Evolutionary conservation across 352 stramenopile genomes (phyloP), one percentile per base, ranked within the genome.

Genomic region (Phytophthora podocarpi): DNA sequence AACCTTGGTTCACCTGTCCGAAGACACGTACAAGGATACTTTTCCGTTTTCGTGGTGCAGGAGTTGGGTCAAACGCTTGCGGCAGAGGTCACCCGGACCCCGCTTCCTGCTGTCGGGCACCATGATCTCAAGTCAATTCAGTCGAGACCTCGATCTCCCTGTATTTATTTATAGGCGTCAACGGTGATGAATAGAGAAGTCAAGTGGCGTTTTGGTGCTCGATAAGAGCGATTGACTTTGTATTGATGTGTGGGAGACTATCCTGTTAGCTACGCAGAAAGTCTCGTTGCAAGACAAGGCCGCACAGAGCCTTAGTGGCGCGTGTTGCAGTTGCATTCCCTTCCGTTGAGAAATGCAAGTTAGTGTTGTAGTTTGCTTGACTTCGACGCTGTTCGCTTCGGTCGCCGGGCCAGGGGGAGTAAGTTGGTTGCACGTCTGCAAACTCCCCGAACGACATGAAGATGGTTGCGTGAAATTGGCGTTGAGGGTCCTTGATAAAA

Each of bases 321-420:
- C 1, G 28, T 21, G 23, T 31, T 32, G 43, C 13, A 16, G 36
- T 31, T 36, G 35, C 67, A 69, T 63, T 66, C 24, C 62, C 18
- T 75, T 68, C 67, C 61, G 18, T 61, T 59, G 67, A 69, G 51
- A 65, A 65, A 72, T 66, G 58, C 40, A 43, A 5, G 15, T 21
- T 21, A 13, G 7, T 39, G 15, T 48, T 39, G 9, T 59, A 35
- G n/a, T 28, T 53, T 24, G 23, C 21, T 53, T 34, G 20, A 30
- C 26, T 39, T 59, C 40, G 5, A 41, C 11, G 20, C 30, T 28
- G 26, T 49, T 64, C 10, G 42, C 56, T 72, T 67, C 27, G 21
- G 57, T 64, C 57, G 48, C 9, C 42, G 48, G 48, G 62, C 41
- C 35, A 71, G 62, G 62, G 48, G 41, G 36, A 50, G 46, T n/a